Evolutionary conservation across 202 grass and related monocot genomes (phyloP), one percentile per base, ranked within the genome.

Genomic region (Brachypodium distachyon): DNA sequence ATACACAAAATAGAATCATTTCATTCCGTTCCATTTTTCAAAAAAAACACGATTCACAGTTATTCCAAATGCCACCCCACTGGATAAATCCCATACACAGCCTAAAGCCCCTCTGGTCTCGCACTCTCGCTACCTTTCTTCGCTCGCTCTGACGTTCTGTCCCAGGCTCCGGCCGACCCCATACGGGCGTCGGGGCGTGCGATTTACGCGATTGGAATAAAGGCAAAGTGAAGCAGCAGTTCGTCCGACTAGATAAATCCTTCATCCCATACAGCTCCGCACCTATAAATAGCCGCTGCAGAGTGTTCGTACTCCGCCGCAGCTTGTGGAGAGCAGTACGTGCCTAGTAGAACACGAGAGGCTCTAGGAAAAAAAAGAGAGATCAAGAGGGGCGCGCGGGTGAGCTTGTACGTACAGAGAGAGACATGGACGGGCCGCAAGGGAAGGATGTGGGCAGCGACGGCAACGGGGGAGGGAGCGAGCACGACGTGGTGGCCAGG

Each of bases 401-500:
- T 18, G 1, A 22, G 64, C 3, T 12, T 7, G 1, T 42, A 73
- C 19, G 12, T 22, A 48, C 4, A 12, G 26, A 6, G 28, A 29
- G 21, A 9, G 9, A n/a, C n/a, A 82, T 80, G 82, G 86, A 77
- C 33, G 70, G 78, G 63, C n/a, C n/a, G n/a, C 51, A 81, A 29
- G 55, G 72, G 47, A 36, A 34, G 28, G 76, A 64, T n/a, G n/a
- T n/a, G 10, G 71, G 39, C 0, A 21, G 9, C 13, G 10, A 10
- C 8, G 17, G 0, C 9, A 13, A 0, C 3, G 82, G 52, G 1
- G 64, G 29, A 4, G 55, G 6, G 8, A 23, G 66, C 68, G n/a
- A 89, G 44, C 55, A 55, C 65, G 89, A 96, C 63, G 39, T 68
- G 46, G 92, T 96, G 57, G 87, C 70, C 21, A 87, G 85, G 81